Base-by-base conservation (phyloP, 75 land plant genomes). In the Azolla pinnata region DNA sequence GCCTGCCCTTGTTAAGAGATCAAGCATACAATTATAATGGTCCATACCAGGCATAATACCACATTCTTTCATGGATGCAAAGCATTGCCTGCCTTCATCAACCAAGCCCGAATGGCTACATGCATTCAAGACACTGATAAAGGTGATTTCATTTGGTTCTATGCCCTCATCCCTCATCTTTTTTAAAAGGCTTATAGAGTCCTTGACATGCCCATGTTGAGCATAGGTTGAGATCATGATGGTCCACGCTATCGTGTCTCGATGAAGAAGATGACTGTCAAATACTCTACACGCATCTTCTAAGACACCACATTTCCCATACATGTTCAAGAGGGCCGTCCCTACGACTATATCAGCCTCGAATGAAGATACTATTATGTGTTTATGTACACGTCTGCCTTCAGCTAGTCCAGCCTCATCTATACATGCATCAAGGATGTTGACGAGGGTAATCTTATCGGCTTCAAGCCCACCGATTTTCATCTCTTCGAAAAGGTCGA, bases 61-160 rank as follows among this genome's bases (percentile, higher is more conserved):
- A 12, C 5, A 18, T 18, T 55, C 57, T 10, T 29, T 29, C 33
- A 55, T 55, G 30, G 5, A 7, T 5, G 8, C 3, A 55, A 55
- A 29, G 14, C 5, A 18, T 29, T 8, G 18, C 4, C 18, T 8
- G 18, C 30, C 57, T 25, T 25, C 57, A 12, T 55, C 33, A 2
- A 55, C 33, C 2, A 55, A 29, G 18, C 57, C 57, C 5, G 57
- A 5, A 55, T 25, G 57, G 57, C 57, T 55, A 18, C 27, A 55
- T 10, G 57, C 57, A 55, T 24, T 24, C 3, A 55, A 12, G 4
- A 55, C 5, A 55, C 29, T 3, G 5, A 14, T 25, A 31, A 55
- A 55, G 3, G 57, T 55, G n/a, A 55, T 4, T 23, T 12, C 57
- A 55, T 55, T 25, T 55, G 27, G 57, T 25, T 55, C 30, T 29